Conservation (phyloP, 1,284 basidiomycete species). For the Moesziomyces antarcticus region DNA sequence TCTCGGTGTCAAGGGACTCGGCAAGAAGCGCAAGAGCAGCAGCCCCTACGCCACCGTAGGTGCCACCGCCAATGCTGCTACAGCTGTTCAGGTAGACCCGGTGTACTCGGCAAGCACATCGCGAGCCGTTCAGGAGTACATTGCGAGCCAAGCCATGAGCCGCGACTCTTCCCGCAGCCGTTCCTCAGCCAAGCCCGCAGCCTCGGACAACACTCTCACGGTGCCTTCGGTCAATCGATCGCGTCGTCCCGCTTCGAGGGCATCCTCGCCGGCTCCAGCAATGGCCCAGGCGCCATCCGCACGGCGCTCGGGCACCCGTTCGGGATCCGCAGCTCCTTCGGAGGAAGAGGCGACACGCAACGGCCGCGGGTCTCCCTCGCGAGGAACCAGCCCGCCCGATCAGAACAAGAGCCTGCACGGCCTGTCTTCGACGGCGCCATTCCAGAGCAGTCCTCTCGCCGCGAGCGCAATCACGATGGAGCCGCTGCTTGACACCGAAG, state of each 20-base stretch:
- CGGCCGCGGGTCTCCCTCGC: constrained; percentile 19
- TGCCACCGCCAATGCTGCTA: background rate
- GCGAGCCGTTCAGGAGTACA: constrained; percentile 7
- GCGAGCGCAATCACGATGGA: constrained; percentile 51
- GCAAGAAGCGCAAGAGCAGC: constrained; percentile 61
- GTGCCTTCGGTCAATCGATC: constrained; percentile 41
- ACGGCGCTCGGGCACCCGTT: constrained; percentile 26
- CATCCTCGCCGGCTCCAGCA: constrained; percentile 36
- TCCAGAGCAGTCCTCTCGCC: constrained; percentile 50
- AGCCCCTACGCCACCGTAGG: constrained; percentile 55
- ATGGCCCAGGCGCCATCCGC: constrained; percentile 14
- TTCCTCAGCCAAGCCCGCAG: constrained; percentile 23
- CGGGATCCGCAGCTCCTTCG: constrained; percentile 20
- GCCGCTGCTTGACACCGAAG: constrained; percentile 39
- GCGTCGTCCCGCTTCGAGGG: constrained; percentile 42
- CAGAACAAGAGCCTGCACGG: constrained; percentile 36
- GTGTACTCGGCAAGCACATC: constrained; percentile 13
- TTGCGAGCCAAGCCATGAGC: constrained; percentile 29
- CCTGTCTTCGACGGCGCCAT: constrained; percentile 40
- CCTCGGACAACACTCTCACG: constrained; percentile 20
- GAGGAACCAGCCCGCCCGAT: constrained; percentile 42
- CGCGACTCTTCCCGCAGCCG: constrained; percentile 39
- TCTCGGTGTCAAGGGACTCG: constrained; percentile 58
- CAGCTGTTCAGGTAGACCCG: constrained; percentile 12
- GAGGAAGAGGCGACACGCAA: constrained; percentile 23